Percentiles rank a stretch among this genome's conserved stretches.
phyloP scores from a whole-genome alignment of 1,284 basidiomycete species.

The Cerrena zonata region DNA sequence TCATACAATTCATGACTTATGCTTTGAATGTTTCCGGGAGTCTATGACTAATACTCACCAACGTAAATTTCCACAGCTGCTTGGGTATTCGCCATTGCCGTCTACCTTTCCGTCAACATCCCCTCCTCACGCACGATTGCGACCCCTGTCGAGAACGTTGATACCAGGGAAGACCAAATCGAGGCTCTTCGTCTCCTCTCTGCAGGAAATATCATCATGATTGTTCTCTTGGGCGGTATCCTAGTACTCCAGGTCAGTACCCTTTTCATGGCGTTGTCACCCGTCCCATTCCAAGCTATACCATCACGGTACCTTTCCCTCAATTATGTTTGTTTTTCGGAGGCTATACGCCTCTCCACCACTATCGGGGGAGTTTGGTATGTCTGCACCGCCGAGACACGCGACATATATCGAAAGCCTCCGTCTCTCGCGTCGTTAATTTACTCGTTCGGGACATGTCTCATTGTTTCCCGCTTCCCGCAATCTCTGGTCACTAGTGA shows the following conservation, averaged over 20 bases:
- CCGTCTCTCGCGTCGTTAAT: too few species aligned
- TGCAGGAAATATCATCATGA: constrained; percentile 80
- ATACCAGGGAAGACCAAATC: constrained; percentile 59
- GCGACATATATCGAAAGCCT: too few species aligned
- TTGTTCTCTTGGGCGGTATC: constrained; percentile 59
- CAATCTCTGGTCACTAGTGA: too few species aligned
- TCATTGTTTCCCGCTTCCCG: too few species aligned
- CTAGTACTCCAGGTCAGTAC: constrained; percentile 63
- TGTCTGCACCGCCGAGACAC: too few species aligned
- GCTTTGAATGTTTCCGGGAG: background rate
- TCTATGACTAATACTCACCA: background rate
- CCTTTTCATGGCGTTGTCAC: constrained; percentile 4
- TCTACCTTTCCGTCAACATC: constrained; percentile 78
- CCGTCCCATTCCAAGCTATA: constrained; percentile 4
- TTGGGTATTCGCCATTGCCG: constrained; percentile 67
- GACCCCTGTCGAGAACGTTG: constrained; percentile 45
- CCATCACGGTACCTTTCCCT: constrained; percentile 10
- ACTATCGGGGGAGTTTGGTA: too few species aligned
- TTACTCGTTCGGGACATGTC: too few species aligned
- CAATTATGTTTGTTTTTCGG: constrained; percentile 8
- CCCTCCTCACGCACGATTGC: constrained; percentile 71
- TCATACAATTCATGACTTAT: constrained; percentile 3
- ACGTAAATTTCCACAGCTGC: constrained; percentile 41
- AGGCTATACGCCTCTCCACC: constrained; percentile 13
- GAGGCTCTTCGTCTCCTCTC: constrained; percentile 76